phyloP scores from a whole-genome alignment of 768 basidiomycete genomes.

The Mycena metata region DNA sequence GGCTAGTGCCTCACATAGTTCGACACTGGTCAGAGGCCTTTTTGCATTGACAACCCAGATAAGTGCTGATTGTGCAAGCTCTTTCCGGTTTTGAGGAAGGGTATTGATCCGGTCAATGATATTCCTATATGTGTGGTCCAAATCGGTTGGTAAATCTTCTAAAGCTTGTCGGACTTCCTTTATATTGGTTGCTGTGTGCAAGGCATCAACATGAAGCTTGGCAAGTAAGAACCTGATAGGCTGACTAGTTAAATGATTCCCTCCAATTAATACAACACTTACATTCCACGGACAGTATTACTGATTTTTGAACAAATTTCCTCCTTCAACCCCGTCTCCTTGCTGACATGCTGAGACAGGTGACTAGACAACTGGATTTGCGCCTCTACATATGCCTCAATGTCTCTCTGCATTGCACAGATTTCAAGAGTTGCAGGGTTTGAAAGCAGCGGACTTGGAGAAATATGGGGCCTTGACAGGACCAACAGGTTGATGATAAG shows the following conservation, averaged over 20 bases:
- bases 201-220: slow-evolving; percentile 2
- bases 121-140: slow-evolving; percentile 2
- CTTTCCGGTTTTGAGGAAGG: background rate
- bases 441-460: background rate
- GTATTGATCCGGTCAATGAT: slow-evolving; percentile 1
- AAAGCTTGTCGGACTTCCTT: slow-evolving; percentile 8
- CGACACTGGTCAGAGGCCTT: background rate
- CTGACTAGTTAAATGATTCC: background rate
- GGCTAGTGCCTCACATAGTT: background rate
- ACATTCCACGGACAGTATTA: slow-evolving; percentile 11
- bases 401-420: background rate
- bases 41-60: slow-evolving; percentile 12
- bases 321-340: background rate
- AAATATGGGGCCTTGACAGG: slow-evolving; percentile 5
- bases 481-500: slow-evolving; percentile 1
- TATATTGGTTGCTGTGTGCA: too few species aligned
- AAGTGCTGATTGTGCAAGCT: background rate
- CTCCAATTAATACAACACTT: background rate
- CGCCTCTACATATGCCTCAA: background rate
- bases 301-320: background rate
- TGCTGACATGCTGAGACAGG: background rate
- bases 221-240: slow-evolving; percentile 18
- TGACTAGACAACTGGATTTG: background rate
- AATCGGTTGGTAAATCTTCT: background rate
- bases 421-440: background rate